These are phyloP conservation scores for Ceratocystis colombiana DNA, from an alignment of 2,329 filamentous ascomycete genomes.

Conservation along the genomic window DNA sequence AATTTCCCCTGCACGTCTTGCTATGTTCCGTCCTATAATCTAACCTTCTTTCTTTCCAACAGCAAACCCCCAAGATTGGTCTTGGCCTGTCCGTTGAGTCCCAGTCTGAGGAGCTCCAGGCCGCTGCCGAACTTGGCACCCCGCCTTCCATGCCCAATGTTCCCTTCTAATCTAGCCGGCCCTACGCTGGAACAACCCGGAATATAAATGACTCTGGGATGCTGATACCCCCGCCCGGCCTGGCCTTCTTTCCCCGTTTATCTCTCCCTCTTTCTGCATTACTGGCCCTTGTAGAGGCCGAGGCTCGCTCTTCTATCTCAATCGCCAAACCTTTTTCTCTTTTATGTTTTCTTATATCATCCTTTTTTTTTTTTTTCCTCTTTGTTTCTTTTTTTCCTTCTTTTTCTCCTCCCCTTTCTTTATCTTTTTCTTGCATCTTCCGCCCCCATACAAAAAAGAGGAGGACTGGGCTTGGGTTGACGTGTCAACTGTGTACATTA, in stretches of 20 bases:
- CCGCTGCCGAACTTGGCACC: slow-evolving; percentile 60
- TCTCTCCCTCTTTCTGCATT: not conserved
- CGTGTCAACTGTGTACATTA: slow-evolving; percentile 25
- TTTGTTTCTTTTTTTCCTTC: slow-evolving; percentile 11
- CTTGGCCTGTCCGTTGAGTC: slow-evolving; percentile 88
- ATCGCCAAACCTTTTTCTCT: slow-evolving; percentile 19
- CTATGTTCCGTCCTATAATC: not conserved
- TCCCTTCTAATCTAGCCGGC: slow-evolving; percentile 46
- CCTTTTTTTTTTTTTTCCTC: slow-evolving; percentile 14
- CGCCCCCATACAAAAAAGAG: slow-evolving; percentile 13
- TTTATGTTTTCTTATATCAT: slow-evolving; percentile 17
- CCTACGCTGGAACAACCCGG: slow-evolving; percentile 12
- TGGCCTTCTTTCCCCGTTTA: not conserved
- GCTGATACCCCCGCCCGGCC: not conserved
- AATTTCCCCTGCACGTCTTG: no score
- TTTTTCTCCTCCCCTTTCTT: slow-evolving; percentile 4
- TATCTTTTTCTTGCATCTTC: not conserved
- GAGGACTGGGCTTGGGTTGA: slow-evolving; percentile 12
- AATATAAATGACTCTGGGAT: not conserved
- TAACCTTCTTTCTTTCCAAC: slow-evolving; percentile 22
- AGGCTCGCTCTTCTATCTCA: slow-evolving; percentile 9
- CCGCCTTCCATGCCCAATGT: slow-evolving; percentile 47
- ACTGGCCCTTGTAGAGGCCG: not conserved
- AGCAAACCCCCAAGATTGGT: slow-evolving; percentile 94
- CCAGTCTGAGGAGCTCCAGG: slow-evolving; percentile 73